phyloP scores from a whole-genome alignment of 2,329 filamentous ascomycete species.

The Botrytis cinerea region DNA sequence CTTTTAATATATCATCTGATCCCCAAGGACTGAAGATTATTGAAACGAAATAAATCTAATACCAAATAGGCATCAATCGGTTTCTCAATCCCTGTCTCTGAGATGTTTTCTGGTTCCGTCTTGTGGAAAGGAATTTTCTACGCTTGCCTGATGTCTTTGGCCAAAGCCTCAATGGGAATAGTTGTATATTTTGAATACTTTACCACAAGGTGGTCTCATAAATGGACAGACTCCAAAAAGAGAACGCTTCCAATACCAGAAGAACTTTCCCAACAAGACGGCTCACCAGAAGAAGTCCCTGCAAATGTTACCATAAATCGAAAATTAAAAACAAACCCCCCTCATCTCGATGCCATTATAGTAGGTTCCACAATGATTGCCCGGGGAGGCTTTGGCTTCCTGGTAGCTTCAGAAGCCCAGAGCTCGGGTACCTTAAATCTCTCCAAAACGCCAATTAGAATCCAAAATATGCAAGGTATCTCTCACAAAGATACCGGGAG shows the following conservation, averaged over 20 bases:
- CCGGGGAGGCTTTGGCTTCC: slow-evolving; percentile 75
- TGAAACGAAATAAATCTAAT: no score
- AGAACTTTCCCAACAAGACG: neutral
- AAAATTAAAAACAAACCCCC: slow-evolving; percentile 11
- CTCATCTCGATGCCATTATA: slow-evolving; percentile 28
- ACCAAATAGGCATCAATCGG: slow-evolving; percentile 19
- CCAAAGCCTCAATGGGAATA: slow-evolving; percentile 55
- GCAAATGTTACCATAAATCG: neutral
- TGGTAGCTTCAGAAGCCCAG: slow-evolving; percentile 71
- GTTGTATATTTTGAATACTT: slow-evolving; percentile 32
- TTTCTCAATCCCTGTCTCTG: slow-evolving; percentile 17
- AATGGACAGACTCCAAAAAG: neutral
- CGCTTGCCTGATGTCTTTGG: slow-evolving; percentile 43
- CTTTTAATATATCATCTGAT: neutral
- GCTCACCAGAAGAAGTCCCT: neutral
- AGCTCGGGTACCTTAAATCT: slow-evolving; percentile 44
- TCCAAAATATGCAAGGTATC: neutral
- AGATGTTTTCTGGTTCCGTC: slow-evolving; percentile 47
- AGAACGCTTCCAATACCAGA: neutral
- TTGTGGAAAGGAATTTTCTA: slow-evolving; percentile 60
- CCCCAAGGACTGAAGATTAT: accelerated
- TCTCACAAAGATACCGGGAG: neutral
- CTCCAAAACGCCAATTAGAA: neutral
- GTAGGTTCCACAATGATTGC: slow-evolving; percentile 63
- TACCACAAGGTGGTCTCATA: neutral